Conservation (phyloP, 1,284 basidiomycete genomes). For the Heterobasidion parviporum region DNA sequence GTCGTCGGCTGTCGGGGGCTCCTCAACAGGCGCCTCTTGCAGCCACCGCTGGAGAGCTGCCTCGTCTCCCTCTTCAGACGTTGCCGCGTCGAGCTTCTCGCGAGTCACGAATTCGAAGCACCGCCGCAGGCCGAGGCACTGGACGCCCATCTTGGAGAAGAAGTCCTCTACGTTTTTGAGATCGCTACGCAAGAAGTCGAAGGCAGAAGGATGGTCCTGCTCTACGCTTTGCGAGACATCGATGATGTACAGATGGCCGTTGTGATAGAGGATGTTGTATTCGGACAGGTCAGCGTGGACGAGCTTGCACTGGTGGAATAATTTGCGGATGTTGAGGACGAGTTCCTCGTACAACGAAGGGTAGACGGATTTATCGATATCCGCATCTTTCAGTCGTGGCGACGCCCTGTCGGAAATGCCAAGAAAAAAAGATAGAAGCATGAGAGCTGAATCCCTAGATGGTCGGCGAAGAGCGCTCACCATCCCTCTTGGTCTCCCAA, state of each 20-base stretch:
- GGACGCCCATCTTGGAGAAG: constrained; percentile 73
- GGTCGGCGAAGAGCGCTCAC: constrained; percentile 31
- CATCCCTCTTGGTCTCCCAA: constrained; percentile 78
- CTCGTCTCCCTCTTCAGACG: constrained; percentile 29
- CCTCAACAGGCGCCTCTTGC: constrained; percentile 22
- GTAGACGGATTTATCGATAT: constrained; percentile 48
- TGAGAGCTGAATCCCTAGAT: neutral
- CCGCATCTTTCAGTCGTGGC: constrained; percentile 85
- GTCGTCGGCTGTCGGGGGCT: constrained; percentile 14
- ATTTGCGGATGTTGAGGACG: constrained; percentile 70
- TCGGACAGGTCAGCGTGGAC: constrained; percentile 98
- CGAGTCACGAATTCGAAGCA: constrained; percentile 87
- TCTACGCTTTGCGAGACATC: constrained; percentile 99
- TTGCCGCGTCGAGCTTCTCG: constrained; percentile 34
- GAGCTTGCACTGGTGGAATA: constrained; percentile 88
- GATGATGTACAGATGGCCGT: constrained; percentile 84
- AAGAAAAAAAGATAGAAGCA: neutral
- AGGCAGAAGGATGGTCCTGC: constrained; percentile 93
- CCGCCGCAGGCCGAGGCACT: constrained; percentile 71
- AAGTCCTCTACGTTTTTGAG: constrained; percentile 92
- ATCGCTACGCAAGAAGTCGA: constrained; percentile 93
- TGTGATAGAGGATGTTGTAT: constrained; percentile 93
- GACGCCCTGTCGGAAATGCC: constrained; percentile 57
- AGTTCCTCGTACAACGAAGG: constrained; percentile 74
- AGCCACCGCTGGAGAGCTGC: constrained; percentile 45